Evolutionary conservation across 805 yeast species (phyloP).

Genomic region (Torulaspora gathmanii): DNA sequence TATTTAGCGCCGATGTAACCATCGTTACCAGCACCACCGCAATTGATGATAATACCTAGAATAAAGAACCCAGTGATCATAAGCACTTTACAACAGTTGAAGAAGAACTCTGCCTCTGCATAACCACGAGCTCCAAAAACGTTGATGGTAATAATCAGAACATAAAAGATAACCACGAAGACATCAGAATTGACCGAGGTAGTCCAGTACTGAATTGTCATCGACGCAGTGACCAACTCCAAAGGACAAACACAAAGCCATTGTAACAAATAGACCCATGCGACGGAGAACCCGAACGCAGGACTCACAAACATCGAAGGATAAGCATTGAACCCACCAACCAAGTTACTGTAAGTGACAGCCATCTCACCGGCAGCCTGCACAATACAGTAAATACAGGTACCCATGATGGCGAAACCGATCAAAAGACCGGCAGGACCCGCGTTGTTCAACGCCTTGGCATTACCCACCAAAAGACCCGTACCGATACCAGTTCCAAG

Average conservation of each 20-base stretch:
- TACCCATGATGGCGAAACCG: conserved; percentile 56
- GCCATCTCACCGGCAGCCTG: conserved; percentile 65
- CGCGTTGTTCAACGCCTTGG: conserved; percentile 50
- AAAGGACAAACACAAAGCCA: conserved; percentile 62
- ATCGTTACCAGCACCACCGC: conserved; percentile 54
- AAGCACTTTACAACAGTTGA: conserved; percentile 52
- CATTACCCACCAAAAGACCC: conserved; percentile 68
- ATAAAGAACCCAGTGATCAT: conserved; percentile 59
- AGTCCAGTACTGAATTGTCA: conserved; percentile 53
- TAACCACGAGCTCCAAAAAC: conserved; percentile 53
- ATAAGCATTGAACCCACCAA: conserved; percentile 59
- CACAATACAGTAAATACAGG: conserved; percentile 56
- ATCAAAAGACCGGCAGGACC: conserved; percentile 63
- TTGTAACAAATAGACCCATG: conserved; percentile 65
- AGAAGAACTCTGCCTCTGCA: conserved; percentile 65
- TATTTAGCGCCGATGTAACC: conserved; percentile 53
- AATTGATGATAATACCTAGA: conserved; percentile 49
- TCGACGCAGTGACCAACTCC: conserved; percentile 60
- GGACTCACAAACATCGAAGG: conserved; percentile 61
- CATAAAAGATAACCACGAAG: conserved; percentile 54
- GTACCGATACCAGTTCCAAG: conserved; percentile 75
- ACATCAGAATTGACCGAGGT: conserved; percentile 48
- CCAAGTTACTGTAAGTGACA: conserved; percentile 55
- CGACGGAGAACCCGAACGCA: conserved; percentile 66
- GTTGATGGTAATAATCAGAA: conserved; percentile 45